phyloP scores from a whole-genome alignment of 768 basidiomycete species.

The Collybia sordida region DNA sequence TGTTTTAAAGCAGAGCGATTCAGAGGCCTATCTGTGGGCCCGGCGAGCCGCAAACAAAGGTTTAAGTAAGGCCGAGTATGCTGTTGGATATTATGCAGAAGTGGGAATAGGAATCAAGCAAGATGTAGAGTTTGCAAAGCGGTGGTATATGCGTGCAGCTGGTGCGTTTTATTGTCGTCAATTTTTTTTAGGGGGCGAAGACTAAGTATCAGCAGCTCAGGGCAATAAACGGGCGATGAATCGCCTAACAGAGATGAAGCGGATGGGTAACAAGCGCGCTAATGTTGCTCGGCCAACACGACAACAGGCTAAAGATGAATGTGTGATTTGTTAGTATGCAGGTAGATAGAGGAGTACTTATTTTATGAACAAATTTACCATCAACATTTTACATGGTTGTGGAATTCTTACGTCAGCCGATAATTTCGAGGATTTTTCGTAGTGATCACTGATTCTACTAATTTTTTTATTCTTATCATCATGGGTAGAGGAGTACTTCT shows the following conservation, averaged over 20 bases:
- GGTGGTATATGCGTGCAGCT: constrained; percentile 99
- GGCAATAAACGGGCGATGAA: constrained; percentile 98
- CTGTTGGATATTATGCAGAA: constrained; percentile 97
- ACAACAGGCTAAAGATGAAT: constrained; percentile 92
- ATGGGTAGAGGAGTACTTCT: constrained; percentile 75
- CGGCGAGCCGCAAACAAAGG: constrained; percentile 96
- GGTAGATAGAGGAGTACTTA: too few species aligned
- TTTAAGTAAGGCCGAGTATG: constrained; percentile 95
- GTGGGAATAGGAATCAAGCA: constrained; percentile 97
- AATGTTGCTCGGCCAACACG: constrained; percentile 86
- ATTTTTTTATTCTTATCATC: too few species aligned
- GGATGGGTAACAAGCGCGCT: constrained; percentile 75
- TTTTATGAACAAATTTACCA: too few species aligned
- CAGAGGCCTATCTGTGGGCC: constrained; percentile 99
- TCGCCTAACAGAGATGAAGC: constrained; percentile 93
- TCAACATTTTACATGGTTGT: too few species aligned
- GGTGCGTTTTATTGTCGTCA: constrained; percentile 51
- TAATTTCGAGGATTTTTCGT: constrained; percentile 11
- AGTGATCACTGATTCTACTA: too few species aligned
- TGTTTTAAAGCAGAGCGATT: constrained; percentile 95
- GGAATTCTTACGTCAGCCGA: constrained; percentile 6
- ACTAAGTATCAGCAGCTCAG: constrained; percentile 60
- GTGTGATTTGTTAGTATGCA: constrained; percentile 67
- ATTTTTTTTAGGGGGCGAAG: not conserved
- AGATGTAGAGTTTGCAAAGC: constrained; percentile 92